phyloP scores from a whole-genome alignment of 2,329 filamentous ascomycete species.

The Lecanosticta acicola region DNA sequence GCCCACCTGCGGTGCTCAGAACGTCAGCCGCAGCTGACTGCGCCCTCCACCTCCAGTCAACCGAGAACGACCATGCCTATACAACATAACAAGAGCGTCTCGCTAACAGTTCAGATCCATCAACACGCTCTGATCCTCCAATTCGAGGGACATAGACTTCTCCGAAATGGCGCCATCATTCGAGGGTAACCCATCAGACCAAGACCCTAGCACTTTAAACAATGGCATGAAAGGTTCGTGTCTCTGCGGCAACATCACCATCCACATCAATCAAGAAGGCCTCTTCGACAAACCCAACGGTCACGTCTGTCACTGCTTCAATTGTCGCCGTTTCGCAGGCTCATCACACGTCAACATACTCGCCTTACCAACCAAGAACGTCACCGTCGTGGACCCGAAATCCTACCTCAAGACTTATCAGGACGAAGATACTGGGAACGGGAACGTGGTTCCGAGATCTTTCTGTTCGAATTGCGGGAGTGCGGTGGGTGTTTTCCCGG shows the following conservation, averaged over 20 bases:
- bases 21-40: too few relatives aligned
- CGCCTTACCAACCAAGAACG: slow-evolving; percentile 7
- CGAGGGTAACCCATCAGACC: slow-evolving; percentile 5
- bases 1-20: too few relatives aligned
- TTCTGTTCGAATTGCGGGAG: slow-evolving; percentile 20
- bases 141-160: too few relatives aligned
- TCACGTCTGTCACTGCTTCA: slow-evolving; percentile 43
- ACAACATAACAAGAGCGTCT: too few relatives aligned
- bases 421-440: slow-evolving; percentile 14
- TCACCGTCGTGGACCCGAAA: slow-evolving; percentile 13
- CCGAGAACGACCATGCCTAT: too few relatives aligned
- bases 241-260: slow-evolving; percentile 31
- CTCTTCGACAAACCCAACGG: slow-evolving; percentile 39
- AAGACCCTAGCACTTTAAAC: not conserved
- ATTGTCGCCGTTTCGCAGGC: slow-evolving; percentile 42
- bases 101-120: too few relatives aligned
- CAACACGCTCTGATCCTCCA: too few relatives aligned
- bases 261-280: slow-evolving; percentile 30
- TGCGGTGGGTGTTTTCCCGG: slow-evolving; percentile 9
- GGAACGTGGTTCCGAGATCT: slow-evolving; percentile 11
- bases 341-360: slow-evolving; percentile 16
- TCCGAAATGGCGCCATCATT: not conserved
- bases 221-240: slow-evolving; percentile 14
- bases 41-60: too few relatives aligned
- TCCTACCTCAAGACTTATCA: slow-evolving; percentile 11